Evolutionary conservation across 2,329 filamentous ascomycete species (phyloP), one percentile per base, ranked within the genome.

Genomic region (Penicillium hesseltinei): DNA sequence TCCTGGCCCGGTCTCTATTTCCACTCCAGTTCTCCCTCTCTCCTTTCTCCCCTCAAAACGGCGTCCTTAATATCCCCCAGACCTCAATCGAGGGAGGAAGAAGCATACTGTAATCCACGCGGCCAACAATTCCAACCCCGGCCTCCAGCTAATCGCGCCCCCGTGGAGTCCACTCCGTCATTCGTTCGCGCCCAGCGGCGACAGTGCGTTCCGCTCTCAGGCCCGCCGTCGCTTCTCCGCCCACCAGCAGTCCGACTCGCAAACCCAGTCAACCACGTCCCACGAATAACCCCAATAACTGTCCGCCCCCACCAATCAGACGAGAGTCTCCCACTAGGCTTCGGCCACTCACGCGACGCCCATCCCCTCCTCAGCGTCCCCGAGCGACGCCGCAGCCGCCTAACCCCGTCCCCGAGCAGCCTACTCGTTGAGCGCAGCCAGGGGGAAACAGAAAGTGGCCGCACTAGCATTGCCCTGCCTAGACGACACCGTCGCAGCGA

Each of bases 231-330:
- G 62, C 61, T 62, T 58, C 68, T 65, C 55, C 66, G 70, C 42
- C 71, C 73, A 33, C 75, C 79, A 54, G 75, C 80, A 35, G 80
- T 82, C 53, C 78, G 82, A 56, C 79, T 86, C 60, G 84, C 83
- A 75, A 86, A 86, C 69, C 84, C 84, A 38, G 78, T 84, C 66
- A 86, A 87, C 68, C 80, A 83, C 73, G 82, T 84, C 47, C 84
- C 83, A 40, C 81, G 82, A 57, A 73, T 75, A 33, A 81, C 80
- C 47, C 79, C 80, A 55, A 71, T 82, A 38, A 75, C 75, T 21
- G 64, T 81, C 52, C 69, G 74, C 29, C 71, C 73, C 47, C 65
- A 71, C 38, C 64, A 60, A 54, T 73, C 69, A 7, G 66, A 71
- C 67, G 73, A 75, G 57, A 71, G 67, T 62, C 70, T 71, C 42